Percentiles rank a stretch among this genome's conserved stretches.
Conservation (phyloP, 768 basidiomycete genomes). For the Amanita pseudoporphyria region DNA sequence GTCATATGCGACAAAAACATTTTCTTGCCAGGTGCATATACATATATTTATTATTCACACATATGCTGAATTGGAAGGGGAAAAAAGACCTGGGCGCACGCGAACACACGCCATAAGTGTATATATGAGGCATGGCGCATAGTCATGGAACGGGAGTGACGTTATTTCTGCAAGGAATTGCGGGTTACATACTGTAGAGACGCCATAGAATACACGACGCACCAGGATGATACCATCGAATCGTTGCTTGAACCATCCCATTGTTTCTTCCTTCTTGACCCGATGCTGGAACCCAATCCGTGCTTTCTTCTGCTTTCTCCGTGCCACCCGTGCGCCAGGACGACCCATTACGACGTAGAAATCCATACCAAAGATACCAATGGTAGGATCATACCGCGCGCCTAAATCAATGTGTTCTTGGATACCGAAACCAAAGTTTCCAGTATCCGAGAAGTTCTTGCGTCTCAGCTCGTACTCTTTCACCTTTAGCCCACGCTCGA, state of each 20-base stretch:
- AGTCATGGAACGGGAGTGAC: slow-evolving; percentile 10
- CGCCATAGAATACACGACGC: slow-evolving; percentile 20
- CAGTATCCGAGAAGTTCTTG: slow-evolving; percentile 96
- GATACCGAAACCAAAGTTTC: slow-evolving; percentile 99
- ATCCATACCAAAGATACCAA: slow-evolving; percentile 99
- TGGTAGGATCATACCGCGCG: slow-evolving; percentile 95
- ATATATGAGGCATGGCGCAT: slow-evolving; percentile 19
- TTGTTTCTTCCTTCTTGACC: slow-evolving; percentile 92
- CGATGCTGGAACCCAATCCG: slow-evolving; percentile 83
- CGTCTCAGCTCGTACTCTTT: slow-evolving; percentile 99
- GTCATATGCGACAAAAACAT: no score
- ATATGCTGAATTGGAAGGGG: no score
- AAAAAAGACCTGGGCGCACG: background rate
- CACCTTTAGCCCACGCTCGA: slow-evolving; percentile 98
- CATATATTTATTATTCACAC: no score
- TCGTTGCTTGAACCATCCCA: slow-evolving; percentile 99
- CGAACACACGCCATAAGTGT: slow-evolving; percentile 21
- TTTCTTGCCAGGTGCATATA: no score
- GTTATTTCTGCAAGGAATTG: slow-evolving; percentile 22
- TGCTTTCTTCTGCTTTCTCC: slow-evolving; percentile 82
- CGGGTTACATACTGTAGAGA: slow-evolving; percentile 4
- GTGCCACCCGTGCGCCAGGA: slow-evolving; percentile 85
- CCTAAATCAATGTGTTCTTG: slow-evolving; percentile 99
- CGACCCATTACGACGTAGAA: slow-evolving; percentile 98
- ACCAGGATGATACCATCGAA: slow-evolving; percentile 97